Evolutionary conservation across 1,284 basidiomycete genomes (phyloP), one percentile per base, ranked within the genome.

Genomic region (Ceratobasidium papillatum): DNA sequence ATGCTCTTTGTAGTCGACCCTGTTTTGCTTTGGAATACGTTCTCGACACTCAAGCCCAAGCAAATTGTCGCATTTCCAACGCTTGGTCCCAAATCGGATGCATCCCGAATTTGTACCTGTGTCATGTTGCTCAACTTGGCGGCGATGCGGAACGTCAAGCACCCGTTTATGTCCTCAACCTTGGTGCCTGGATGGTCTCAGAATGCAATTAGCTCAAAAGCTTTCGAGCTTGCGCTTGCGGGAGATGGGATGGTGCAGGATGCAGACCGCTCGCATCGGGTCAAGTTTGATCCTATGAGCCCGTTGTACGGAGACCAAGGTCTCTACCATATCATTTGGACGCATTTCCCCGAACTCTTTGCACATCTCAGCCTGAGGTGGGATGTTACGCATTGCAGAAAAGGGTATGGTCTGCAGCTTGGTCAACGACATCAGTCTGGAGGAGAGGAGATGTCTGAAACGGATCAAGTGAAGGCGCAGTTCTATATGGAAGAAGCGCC

Each of bases 271-370:
- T 30, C 41, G 11, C 32, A 71, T 12, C 54, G 54, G 12, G 56
- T 71, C 66, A 59, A 71, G 66, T 71, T 71, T 59, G 65, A 75
- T 47, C 74, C 74, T 38, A 61, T 38, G 56, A 43, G 62, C 36
- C 74, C 65, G 19, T 47, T 69, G 22, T 75, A 52, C 52, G 74
- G 74, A 45, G 74, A 75, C 74, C 74, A 75, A 38, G 74, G 74
- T 19, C 47, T 75, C 38, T 75, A 75, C 47, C 68, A 75, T 58
- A 38, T 69, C 14, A 71, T 75, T 34, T 75, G 74, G 74, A 62
- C 59, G n/a, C 58, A 68, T 30, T 69, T 59, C 41, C 74, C 74
- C n/a, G 58, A 75, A 47, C 65, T 69, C 27, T 68, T 69, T 38
- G 74, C 65, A 9, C 74, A 75, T 43, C 62, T 75, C 3, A 71